Evolutionary conservation across 176 grass and related monocot genomes (phyloP).

Genomic region (Ensete ventricosum): DNA sequence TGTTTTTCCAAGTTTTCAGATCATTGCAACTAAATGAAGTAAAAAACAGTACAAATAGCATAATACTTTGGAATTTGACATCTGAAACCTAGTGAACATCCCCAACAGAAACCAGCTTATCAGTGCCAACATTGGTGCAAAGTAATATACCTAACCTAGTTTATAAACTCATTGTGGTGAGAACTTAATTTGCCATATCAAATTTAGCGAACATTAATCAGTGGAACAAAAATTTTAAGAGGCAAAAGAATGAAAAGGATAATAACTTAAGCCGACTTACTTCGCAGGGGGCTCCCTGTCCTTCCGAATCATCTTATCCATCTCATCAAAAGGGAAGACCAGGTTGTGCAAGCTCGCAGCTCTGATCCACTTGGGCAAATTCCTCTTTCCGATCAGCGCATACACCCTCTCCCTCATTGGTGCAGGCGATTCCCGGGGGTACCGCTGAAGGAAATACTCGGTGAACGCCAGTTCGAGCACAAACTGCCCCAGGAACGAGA

Average conservation of each 20-base stretch:
- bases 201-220: neutral
- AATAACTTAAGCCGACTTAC: slow-evolving; percentile 31
- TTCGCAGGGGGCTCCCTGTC: slow-evolving; percentile 70
- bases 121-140: too few species aligned
- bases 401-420: slow-evolving; percentile 92
- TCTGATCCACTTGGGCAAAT: slow-evolving; percentile 71
- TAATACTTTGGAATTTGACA: too few species aligned
- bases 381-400: slow-evolving; percentile 66
- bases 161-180: neutral
- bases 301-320: slow-evolving; percentile 90
- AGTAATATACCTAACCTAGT: too few species aligned
- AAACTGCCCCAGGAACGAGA: slow-evolving; percentile 75
- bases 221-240: neutral
- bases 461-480: slow-evolving; percentile 84
- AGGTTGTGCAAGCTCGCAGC: slow-evolving; percentile 93
- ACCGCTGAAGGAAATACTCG: slow-evolving; percentile 91
- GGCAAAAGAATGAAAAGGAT: neutral
- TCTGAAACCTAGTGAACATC: too few species aligned
- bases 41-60: too few species aligned
- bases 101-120: too few species aligned
- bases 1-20: too few species aligned
- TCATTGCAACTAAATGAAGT: too few species aligned
- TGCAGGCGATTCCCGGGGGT: slow-evolving; percentile 81
- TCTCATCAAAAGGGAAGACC: slow-evolving; percentile 88
- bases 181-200: neutral